These are phyloP conservation scores for Globisporangium parvum DNA, from an alignment of 352 stramenopile genomes.

Conservation along the genomic window DNA sequence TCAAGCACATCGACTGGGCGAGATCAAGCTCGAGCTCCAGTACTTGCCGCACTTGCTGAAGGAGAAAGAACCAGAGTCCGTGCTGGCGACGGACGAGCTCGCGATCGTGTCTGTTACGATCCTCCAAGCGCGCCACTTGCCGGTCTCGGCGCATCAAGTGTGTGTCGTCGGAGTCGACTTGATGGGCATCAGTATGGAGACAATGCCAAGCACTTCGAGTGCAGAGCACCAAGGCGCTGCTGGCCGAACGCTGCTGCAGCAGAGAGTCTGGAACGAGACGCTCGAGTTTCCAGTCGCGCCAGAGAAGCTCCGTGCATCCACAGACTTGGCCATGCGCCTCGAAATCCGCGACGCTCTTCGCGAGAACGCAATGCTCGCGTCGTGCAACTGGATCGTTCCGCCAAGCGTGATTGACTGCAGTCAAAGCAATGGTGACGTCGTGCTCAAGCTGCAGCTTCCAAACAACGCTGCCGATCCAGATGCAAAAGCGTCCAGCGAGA, in stretches of 20 bases:
- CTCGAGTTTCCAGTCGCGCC: conserved; percentile 6
- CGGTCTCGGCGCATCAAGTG: conserved; percentile 1
- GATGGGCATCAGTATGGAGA: conserved; percentile 20
- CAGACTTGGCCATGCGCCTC: conserved; percentile 14
- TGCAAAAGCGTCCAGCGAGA: not conserved
- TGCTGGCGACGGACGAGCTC: not conserved
- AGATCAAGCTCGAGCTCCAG: conserved; percentile 35
- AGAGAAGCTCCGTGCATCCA: conserved; percentile 1
- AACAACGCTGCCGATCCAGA: not conserved
- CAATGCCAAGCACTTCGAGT: conserved; percentile 15
- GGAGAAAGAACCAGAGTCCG: not conserved
- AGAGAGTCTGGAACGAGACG: conserved; percentile 13
- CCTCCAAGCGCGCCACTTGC: conserved; percentile 8
- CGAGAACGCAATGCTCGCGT: conserved; percentile 13
- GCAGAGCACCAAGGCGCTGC: not conserved
- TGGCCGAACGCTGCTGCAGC: not conserved
- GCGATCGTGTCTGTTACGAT: conserved; percentile 9
- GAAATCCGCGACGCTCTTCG: conserved; percentile 17
- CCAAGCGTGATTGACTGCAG: conserved; percentile 10
- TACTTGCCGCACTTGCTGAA: conserved; percentile 21
- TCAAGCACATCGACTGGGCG: conserved; percentile 8
- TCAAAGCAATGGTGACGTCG: not conserved
- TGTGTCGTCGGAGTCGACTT: conserved; percentile 15
- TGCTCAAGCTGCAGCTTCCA: conserved; percentile 6
- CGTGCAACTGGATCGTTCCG: conserved; percentile 27